Base-by-base conservation (phyloP, 495 filamentous ascomycete species). In the Neurospora sublineolata region DNA sequence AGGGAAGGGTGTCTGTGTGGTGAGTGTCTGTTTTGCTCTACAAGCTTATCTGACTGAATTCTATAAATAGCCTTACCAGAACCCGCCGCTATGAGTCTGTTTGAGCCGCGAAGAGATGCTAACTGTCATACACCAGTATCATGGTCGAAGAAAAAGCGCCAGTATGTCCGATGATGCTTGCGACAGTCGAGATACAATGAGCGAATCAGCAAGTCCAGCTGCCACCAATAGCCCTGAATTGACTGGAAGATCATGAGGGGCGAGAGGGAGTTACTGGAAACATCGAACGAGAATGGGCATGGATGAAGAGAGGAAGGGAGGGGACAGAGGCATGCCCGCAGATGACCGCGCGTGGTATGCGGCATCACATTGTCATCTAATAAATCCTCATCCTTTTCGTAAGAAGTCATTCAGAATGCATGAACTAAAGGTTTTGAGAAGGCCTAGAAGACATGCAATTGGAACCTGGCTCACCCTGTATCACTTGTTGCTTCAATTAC, bases 1-100 rank as follows among this genome's bases (percentile, higher is more conserved):
- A 23, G 86, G 86, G 36, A 86, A 78, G 69, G 87, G 84, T 3
- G 82, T 89, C 5, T 92, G 90, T 79, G 82, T 84, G 67, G 77
- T 79, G 68, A 73, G 77, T 75, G 27, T 30, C 27, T 18, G 27
- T 16, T 33, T 60, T 33, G 30, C 11, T 30, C 11, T 23, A 1
- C n/a, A 5, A 58, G 4, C 10, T 3, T 30, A 16, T 4, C 4
- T 58, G 20, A 10, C 3, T 58, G 5, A 12, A 27, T 3, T 64
- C 6, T 2, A 33, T 33, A 14, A 64, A 33, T 64, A 1, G 3
- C 12, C 27, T 64, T 18, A 1, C 5, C 27, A 18, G 23, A 33
- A 27, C 44, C 8, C 14, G 52, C 0, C 20, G 4, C 30, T 2
- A 9, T 30, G 1, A 70, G 12, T 18, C 46, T 42, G 16, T 64